phyloP scores from a whole-genome alignment of 2,329 filamentous ascomycete genomes.

The Didymella lethalis region DNA sequence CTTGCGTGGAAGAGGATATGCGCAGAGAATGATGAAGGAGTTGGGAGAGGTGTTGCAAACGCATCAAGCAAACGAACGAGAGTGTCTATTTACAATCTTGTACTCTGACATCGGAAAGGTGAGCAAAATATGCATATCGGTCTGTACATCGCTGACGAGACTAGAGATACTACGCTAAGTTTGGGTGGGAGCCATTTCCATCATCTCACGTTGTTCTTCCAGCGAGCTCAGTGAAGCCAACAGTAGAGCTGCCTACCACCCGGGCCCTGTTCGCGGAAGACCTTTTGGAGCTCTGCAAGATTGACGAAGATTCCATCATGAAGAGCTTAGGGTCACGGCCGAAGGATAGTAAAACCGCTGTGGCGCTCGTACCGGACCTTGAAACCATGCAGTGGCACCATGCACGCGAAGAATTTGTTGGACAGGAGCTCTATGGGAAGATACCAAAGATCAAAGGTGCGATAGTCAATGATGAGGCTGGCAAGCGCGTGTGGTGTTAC shows the following conservation, averaged over 20 bases:
- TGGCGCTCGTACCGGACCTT: constrained; percentile 74
- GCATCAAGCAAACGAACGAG: constrained; percentile 56
- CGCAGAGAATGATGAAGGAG: constrained; percentile 78
- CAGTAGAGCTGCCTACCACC: constrained; percentile 33
- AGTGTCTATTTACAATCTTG: constrained; percentile 74
- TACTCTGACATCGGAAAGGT: constrained; percentile 82
- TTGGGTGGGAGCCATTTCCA: constrained; percentile 78
- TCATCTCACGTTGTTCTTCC: constrained; percentile 69
- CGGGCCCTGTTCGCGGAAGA: constrained; percentile 65
- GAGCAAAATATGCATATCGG: constrained; percentile 48
- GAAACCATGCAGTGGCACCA: constrained; percentile 79
- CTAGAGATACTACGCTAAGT: constrained; percentile 78
- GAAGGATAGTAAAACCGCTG: constrained; percentile 57
- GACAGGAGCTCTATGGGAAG: constrained; percentile 66
- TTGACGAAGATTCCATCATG: constrained; percentile 70
- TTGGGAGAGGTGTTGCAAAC: constrained; percentile 64
- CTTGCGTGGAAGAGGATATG: constrained; percentile 77
- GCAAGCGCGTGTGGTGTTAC: constrained; percentile 73
- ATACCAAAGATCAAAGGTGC: constrained; percentile 73
- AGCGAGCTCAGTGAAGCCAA: constrained; percentile 9
- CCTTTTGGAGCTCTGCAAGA: constrained; percentile 66
- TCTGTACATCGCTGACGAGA: constrained; percentile 69
- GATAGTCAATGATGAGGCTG: constrained; percentile 61
- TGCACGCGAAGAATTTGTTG: constrained; percentile 81
- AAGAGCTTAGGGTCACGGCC: constrained; percentile 56